phyloP scores from a whole-genome alignment of 1,139 yeast species.

The Saccharomyces hybrid region DNA sequence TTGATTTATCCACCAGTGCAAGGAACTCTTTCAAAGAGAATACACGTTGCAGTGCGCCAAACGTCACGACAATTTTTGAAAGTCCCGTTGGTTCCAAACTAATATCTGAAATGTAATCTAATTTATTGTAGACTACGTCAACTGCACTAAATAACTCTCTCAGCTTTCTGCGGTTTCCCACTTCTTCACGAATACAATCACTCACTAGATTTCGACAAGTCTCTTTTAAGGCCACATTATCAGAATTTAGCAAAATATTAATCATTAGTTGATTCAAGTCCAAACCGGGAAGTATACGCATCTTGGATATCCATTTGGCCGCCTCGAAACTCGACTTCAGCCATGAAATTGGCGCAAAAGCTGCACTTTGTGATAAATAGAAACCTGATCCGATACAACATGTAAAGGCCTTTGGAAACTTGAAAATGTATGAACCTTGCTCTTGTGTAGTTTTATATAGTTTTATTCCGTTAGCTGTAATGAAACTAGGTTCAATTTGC shows the following conservation, averaged over 20 bases:
- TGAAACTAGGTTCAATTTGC: constrained; percentile 40
- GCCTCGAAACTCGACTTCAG: constrained; percentile 41
- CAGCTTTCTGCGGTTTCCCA: constrained; percentile 36
- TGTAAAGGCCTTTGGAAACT: constrained; percentile 48
- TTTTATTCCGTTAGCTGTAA: constrained; percentile 42
- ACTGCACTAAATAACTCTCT: constrained; percentile 29
- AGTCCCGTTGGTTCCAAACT: constrained; percentile 45
- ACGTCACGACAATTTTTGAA: constrained; percentile 41
- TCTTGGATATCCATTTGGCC: constrained; percentile 47
- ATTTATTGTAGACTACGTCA: constrained; percentile 31
- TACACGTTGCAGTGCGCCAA: constrained; percentile 33
- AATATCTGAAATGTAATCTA: constrained; percentile 46
- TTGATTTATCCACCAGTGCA: constrained; percentile 12
- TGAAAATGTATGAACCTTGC: constrained; percentile 54
- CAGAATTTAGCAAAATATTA: constrained; percentile 40
- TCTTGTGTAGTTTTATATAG: constrained; percentile 43
- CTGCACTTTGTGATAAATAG: constrained; percentile 46
- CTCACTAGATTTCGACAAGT: background rate
- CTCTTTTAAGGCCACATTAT: constrained; percentile 29
- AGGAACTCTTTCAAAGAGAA: constrained; percentile 43
- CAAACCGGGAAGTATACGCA: constrained; percentile 40
- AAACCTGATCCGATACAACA: constrained; percentile 47
- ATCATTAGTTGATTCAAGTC: constrained; percentile 43
- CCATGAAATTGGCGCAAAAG: constrained; percentile 57
- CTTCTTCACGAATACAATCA: constrained; percentile 35